phyloP scores from a whole-genome alignment of 2,329 filamentous ascomycete genomes.

The Microascus cirrosus region DNA sequence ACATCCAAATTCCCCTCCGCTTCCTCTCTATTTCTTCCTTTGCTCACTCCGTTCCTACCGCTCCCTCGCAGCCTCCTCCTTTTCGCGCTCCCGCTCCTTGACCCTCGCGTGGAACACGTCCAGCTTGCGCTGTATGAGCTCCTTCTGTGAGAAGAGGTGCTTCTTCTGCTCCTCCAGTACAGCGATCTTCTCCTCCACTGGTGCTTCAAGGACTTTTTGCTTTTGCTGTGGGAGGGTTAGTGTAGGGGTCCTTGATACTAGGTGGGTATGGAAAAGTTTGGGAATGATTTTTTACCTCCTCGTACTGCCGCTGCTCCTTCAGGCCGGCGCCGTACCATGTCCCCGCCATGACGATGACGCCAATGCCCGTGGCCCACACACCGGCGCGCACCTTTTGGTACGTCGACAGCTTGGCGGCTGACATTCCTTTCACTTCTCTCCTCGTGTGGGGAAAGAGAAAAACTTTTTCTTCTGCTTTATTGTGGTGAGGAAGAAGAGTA shows the following conservation, averaged over 20 bases:
- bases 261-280: background rate
- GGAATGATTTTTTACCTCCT: conserved; percentile 23
- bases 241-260: background rate
- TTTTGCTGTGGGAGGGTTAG: conserved; percentile 13
- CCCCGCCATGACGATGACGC: conserved; percentile 33
- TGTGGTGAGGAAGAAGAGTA: too few species aligned
- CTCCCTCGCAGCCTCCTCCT: conserved; percentile 12
- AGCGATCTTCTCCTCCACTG: conserved; percentile 30
- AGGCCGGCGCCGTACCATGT: conserved; percentile 36
- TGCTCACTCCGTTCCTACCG: background rate
- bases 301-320: conserved; percentile 35
- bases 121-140: conserved; percentile 29
- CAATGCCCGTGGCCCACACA: conserved; percentile 28
- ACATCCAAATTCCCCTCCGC: background rate
- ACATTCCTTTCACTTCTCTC: background rate
- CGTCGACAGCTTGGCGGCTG: background rate
- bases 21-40: background rate
- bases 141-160: conserved; percentile 24
- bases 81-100: conserved; percentile 19
- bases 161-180: conserved; percentile 29
- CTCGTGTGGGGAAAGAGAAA: too few species aligned
- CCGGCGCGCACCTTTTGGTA: conserved; percentile 5
- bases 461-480: too few species aligned
- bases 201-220: conserved; percentile 23
- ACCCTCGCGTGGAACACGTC: conserved; percentile 26